Evolutionary conservation across 2,329 filamentous ascomycete species (phyloP), one percentile per base, ranked within the genome.

Genomic region (Pseudogymnoascus sp.): DNA sequence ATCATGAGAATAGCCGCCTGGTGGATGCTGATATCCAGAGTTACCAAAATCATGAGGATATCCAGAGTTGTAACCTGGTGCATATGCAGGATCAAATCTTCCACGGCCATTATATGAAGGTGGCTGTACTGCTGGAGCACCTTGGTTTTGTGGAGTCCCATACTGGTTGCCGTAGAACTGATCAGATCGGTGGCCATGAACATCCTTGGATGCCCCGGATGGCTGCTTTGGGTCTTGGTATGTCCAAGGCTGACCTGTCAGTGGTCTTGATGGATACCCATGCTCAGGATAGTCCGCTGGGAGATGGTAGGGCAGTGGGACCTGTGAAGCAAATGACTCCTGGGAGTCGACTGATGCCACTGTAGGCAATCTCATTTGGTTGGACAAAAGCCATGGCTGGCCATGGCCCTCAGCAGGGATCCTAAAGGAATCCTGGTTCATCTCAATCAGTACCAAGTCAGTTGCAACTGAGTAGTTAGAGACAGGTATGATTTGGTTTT

Each of bases 251-350:
- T 60, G 34, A 50, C 31, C 36, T 64, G 63, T 63, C 16, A 37
- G 23, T 14, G 34, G 42, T 40, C 34, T 37, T 18, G 46, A 38
- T 60, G 40, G 14, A 7, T 40, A 38, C 21, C 8, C 16, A 31
- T 44, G 21, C 11, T n/a, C 60, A 53, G 44, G 60, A 28, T 31
- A 18, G 10, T 34, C 36, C 4, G 40, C 50, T 37, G 59, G 63
- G 25, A 68, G 53, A 56, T 71, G 65, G 40, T 67, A 71, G 10
- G 67, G 59, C 11, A 67, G 42, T 11, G 70, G 70, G 3, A 69
- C 63, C 46, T 71, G 70, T 0, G 69, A 70, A 12, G 62, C 53
- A 25, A 71, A 56, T 8, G 68, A 70, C n/a, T 70, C 68, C 44
- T 66, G 61, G 8, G 69, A 70, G 37, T 37, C 62, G 16, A 63